Evolutionary conservation across 75 land plant species (phyloP).

Genomic region (Sequoiadendron giganteum): DNA sequence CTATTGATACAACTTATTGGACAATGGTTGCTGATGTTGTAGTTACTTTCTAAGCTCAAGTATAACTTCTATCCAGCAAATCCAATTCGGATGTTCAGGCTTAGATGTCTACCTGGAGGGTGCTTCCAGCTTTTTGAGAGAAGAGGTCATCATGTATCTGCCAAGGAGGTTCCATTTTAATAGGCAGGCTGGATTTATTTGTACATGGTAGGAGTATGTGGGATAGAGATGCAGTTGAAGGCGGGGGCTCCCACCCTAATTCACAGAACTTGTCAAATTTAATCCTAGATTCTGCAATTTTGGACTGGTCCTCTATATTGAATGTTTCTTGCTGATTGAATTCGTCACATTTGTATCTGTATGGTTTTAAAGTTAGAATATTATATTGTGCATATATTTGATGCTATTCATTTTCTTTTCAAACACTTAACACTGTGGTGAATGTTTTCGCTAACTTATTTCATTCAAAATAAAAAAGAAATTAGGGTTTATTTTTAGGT

Average conservation of each 20-base stretch:
- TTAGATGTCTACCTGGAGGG: background rate
- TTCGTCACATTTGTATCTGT: background rate
- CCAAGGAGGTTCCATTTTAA: background rate
- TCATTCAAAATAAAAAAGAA: background rate
- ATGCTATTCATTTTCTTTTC: background rate
- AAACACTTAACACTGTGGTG: background rate
- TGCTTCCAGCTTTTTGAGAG: background rate
- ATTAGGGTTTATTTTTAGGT: too few relatives aligned
- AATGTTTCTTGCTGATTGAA: too few relatives aligned
- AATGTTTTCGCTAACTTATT: background rate
- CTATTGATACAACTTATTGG: background rate
- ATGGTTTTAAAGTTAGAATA: too few relatives aligned
- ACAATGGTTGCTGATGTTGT: background rate
- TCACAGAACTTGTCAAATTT: background rate
- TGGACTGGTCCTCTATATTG: background rate
- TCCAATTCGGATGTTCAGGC: background rate
- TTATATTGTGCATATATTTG: too few relatives aligned
- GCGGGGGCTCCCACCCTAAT: background rate
- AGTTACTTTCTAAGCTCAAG: background rate
- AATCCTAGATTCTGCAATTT: background rate
- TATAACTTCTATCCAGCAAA: background rate
- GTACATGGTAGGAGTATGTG: background rate
- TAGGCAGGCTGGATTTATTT: background rate
- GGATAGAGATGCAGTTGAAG: background rate
- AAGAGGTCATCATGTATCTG: background rate